Conservation (phyloP, 2,329 filamentous ascomycete genomes). For the Stachybotrys elegans region DNA sequence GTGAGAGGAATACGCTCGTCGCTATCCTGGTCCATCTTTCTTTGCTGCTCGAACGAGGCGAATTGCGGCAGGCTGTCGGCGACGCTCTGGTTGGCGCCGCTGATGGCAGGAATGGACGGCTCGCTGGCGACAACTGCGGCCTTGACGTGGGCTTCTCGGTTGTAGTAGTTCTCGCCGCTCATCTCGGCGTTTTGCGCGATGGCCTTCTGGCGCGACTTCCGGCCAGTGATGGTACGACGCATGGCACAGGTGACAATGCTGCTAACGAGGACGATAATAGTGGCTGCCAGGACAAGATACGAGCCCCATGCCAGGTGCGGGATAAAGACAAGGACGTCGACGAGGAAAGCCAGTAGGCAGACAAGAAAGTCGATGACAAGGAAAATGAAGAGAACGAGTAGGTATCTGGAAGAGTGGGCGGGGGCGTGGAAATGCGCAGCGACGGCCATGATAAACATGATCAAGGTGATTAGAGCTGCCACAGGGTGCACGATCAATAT, state of each 20-base stretch:
- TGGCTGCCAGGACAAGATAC: slow-evolving; percentile 86
- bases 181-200: slow-evolving; percentile 95
- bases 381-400: slow-evolving; percentile 80
- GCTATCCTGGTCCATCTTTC: slow-evolving; percentile 54
- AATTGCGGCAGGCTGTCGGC: slow-evolving; percentile 48
- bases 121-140: slow-evolving; percentile 40
- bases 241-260: slow-evolving; percentile 89
- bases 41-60: slow-evolving; percentile 64
- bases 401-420: slow-evolving; percentile 83
- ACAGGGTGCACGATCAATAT: slow-evolving; percentile 92
- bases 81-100: slow-evolving; percentile 46
- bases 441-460: slow-evolving; percentile 76
- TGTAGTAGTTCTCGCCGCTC: slow-evolving; percentile 91
- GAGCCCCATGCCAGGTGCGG: slow-evolving; percentile 92
- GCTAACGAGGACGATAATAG: slow-evolving; percentile 76
- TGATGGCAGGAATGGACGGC: slow-evolving; percentile 54
- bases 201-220: slow-evolving; percentile 87
- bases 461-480: slow-evolving; percentile 76
- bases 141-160: slow-evolving; percentile 56
- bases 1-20: slow-evolving; percentile 72
- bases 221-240: slow-evolving; percentile 83
- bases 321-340: slow-evolving; percentile 91
- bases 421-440: slow-evolving; percentile 82
- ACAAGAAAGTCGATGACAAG: slow-evolving; percentile 80
- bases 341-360: slow-evolving; percentile 79